Percentiles rank a stretch among this genome's conserved stretches.
Evolutionary conservation across 2,329 filamentous ascomycete genomes (phyloP).

Genomic region (Mycocentrospora acerina): DNA sequence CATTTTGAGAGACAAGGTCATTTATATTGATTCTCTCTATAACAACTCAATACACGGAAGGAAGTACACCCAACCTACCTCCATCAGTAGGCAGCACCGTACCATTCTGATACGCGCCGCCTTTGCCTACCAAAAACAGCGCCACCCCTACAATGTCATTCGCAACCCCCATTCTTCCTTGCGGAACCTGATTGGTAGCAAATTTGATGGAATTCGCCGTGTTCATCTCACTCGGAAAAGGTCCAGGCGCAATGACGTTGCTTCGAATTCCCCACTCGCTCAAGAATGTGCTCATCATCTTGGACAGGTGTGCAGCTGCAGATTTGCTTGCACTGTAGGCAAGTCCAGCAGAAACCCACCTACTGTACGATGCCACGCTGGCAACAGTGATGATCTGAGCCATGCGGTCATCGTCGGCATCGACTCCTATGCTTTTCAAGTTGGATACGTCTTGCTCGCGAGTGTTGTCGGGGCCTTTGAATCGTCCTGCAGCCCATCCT

Average conservation of each 20-base stretch:
- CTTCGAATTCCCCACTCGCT: constrained; percentile 49
- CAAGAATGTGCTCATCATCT: constrained; percentile 46
- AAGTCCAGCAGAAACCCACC: constrained; percentile 39
- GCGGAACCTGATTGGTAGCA: constrained; percentile 39
- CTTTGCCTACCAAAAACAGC: constrained; percentile 54
- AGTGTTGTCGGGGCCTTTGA: constrained; percentile 26
- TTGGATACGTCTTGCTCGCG: constrained; percentile 24
- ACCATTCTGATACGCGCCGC: constrained; percentile 58
- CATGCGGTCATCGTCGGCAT: constrained; percentile 40
- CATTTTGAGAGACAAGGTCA: too few relatives aligned
- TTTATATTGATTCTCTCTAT: too few relatives aligned
- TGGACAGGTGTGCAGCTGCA: constrained; percentile 48
- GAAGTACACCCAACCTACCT: constrained; percentile 41
- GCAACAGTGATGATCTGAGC: constrained; percentile 52
- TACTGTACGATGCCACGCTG: constrained; percentile 44
- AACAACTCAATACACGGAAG: constrained; percentile 33
- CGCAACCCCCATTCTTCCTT: constrained; percentile 42
- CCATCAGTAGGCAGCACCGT: constrained; percentile 52
- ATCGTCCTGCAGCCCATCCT: constrained; percentile 40
- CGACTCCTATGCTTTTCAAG: constrained; percentile 18
- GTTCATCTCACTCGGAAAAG: constrained; percentile 50
- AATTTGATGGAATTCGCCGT: constrained; percentile 28
- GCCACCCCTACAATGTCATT: constrained; percentile 54
- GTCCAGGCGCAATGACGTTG: constrained; percentile 50
- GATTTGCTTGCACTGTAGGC: constrained; percentile 50